Conservation (phyloP, 352 stramenopile species). For the Pythium periplocum region DNA sequence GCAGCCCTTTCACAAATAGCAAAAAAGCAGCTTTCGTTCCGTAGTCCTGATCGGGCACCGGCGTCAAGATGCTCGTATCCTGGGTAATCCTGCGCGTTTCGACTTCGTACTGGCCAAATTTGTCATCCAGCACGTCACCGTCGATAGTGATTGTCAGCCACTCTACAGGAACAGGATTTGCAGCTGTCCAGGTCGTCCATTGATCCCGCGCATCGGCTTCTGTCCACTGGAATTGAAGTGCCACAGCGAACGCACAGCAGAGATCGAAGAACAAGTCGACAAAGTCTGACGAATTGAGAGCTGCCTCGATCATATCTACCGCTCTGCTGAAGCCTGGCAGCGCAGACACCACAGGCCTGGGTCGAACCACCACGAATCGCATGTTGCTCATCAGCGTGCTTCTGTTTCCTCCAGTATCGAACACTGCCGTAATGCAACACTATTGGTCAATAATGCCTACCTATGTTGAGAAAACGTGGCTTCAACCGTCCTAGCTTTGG, state of each 20-base stretch:
- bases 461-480: too few species aligned
- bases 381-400: neutral
- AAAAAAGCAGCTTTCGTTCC: conserved; percentile 5
- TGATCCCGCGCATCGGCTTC: conserved; percentile 3
- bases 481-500: too few species aligned
- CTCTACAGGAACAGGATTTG: conserved; percentile 2
- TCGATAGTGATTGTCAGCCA: conserved; percentile 4
- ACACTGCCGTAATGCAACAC: too few species aligned
- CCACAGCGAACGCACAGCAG: conserved; percentile 3
- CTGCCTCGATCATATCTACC: conserved; percentile 4
- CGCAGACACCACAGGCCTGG: conserved; percentile 2
- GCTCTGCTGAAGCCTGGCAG: conserved; percentile 1
- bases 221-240: conserved; percentile 7
- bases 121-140: conserved; percentile 1
- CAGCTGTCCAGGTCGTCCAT: conserved; percentile 2
- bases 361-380: conserved; percentile 4
- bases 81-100: conserved; percentile 4
- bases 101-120: conserved; percentile 5
- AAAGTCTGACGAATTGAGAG: conserved; percentile 5
- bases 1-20: conserved; percentile 1
- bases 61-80: conserved; percentile 4
- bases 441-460: too few species aligned
- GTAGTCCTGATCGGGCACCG: neutral
- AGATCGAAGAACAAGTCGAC: conserved; percentile 5
- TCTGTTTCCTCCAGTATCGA: too few species aligned